Conservation (phyloP, 1,284 basidiomycete genomes). For the Microbotryum lychnidis-dioicae region DNA sequence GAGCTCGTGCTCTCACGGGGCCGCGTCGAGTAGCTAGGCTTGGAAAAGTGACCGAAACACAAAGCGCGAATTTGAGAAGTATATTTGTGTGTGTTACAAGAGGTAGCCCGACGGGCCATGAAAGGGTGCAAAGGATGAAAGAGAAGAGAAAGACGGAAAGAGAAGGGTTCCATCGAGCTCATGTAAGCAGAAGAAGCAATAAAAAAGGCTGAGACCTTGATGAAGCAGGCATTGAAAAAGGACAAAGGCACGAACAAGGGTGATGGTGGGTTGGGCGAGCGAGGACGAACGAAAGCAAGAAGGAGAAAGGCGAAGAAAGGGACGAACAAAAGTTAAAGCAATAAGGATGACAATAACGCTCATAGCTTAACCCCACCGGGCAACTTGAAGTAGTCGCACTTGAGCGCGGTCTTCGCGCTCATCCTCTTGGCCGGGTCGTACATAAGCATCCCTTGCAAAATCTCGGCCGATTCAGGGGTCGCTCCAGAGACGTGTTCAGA, state of each 20-base stretch:
- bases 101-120: no score
- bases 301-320: neutral
- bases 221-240: neutral
- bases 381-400: conserved; percentile 68
- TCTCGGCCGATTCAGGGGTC: conserved; percentile 61
- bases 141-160: neutral
- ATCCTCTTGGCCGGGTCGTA: conserved; percentile 93
- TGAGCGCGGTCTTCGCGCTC: conserved; percentile 78
- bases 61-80: no score
- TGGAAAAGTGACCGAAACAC: no score
- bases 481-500: conserved; percentile 53
- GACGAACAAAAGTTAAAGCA: neutral
- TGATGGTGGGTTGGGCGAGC: neutral
- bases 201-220: neutral
- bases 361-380: neutral
- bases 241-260: neutral
- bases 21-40: no score
- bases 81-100: no score
- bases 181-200: neutral
- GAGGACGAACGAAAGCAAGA: neutral
- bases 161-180: neutral
- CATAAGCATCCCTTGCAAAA: conserved; percentile 70
- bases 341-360: neutral
- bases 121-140: no score
- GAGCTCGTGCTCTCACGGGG: no score